phyloP scores from a whole-genome alignment of 257 asterid genomes.

The Leptodermis oblonga region DNA sequence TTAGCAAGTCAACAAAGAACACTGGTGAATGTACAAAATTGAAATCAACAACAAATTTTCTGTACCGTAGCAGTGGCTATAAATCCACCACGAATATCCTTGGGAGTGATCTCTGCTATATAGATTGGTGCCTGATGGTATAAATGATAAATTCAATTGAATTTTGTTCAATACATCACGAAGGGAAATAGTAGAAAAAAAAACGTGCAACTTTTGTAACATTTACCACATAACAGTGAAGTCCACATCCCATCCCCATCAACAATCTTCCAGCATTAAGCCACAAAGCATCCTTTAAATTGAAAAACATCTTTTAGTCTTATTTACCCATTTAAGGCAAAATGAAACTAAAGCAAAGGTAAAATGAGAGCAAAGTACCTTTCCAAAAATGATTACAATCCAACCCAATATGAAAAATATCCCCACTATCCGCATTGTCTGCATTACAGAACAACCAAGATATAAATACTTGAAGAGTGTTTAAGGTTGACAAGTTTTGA shows the following conservation, averaged over 20 bases:
- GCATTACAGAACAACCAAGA: background rate
- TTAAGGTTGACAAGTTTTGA: background rate
- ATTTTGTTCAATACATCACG: background rate
- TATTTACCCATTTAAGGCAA: background rate
- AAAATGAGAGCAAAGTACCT: constrained; percentile 9
- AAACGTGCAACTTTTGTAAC: background rate
- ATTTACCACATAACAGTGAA: constrained; percentile 27
- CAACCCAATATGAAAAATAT: constrained; percentile 18
- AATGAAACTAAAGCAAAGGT: background rate
- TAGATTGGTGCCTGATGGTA: constrained; percentile 20
- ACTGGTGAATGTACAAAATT: background rate
- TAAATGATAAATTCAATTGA: background rate
- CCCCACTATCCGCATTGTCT: constrained; percentile 26
- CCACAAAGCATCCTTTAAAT: constrained; percentile 21
- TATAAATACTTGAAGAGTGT: background rate
- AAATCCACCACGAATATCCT: constrained; percentile 19
- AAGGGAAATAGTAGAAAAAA: background rate
- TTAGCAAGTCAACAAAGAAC: background rate
- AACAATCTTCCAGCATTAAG: constrained; percentile 22
- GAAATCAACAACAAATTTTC: background rate
- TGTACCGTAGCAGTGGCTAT: constrained; percentile 18
- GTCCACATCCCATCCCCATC: constrained; percentile 24
- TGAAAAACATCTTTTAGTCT: background rate
- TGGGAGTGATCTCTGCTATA: constrained; percentile 25
- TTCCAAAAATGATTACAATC: constrained; percentile 18